Evolutionary conservation across 306 rosid genomes (phyloP), one percentile per base, ranked within the genome.

Genomic region (Urtica urens): DNA sequence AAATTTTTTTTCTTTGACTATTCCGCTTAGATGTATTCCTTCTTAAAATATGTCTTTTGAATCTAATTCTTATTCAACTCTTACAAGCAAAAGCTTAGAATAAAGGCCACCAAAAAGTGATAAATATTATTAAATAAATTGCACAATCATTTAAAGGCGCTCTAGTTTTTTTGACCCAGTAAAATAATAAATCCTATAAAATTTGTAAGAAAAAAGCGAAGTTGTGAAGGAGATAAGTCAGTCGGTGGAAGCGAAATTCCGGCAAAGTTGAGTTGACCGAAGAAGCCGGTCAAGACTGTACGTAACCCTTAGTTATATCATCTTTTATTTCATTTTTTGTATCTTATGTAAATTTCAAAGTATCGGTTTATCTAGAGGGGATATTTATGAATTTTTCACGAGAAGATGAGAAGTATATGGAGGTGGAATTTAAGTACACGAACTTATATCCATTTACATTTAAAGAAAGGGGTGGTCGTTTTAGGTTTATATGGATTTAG

Each of bases 171-270:
- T 26, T 13, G 35, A 22, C n/a, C 13, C 15, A 9, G 23, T 44
- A 7, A 17, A 10, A 3, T 17, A 20, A 23, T 15, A 37, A 21
- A 16, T 47, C 15, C n/a, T 17, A 17, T 41, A 40, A 7, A n/a
- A 22, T 62, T 29, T 15, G 1, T 4, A 19, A 26, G 20, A 23
- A 45, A 12, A 45, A 20, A 26, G 31, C 47, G 58, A 27, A 21
- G 40, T 55, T 76, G 51, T 10, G 62, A 50, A 39, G 13, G 43
- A 24, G 29, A 31, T 31, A 7, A n/a, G 23, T n/a, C 24, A 59
- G 51, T 55, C 49, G 77, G 69, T 38, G 67, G 62, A 38, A 44
- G 78, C 60, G 48, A 53, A 40, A 69, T 26, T 58, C 58, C 53
- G 55, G 72, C 52, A 0, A 0, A 24, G 18, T 19, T 29, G 22